Conservation (phyloP, 805 yeast species). For the Ogataea polymorpha region DNA sequence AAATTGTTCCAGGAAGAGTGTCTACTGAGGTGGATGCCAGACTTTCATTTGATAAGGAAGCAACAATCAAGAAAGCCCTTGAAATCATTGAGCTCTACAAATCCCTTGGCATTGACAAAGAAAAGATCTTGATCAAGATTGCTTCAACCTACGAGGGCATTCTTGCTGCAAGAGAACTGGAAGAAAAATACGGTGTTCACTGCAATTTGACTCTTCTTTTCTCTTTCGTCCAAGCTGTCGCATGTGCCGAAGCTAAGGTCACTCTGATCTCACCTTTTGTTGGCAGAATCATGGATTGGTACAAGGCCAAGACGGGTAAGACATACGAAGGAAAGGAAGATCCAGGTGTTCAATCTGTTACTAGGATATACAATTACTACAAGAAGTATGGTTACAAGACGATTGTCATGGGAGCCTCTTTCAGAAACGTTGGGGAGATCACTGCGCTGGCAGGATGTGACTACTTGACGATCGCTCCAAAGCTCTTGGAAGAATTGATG, state of each 20-base stretch:
- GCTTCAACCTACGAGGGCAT: constrained; percentile 99
- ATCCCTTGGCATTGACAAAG: constrained; percentile 80
- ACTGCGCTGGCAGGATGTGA: constrained; percentile 97
- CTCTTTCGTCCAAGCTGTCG: constrained; percentile 97
- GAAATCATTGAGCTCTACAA: constrained; percentile 86
- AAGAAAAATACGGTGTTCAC: constrained; percentile 86
- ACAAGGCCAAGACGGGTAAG: constrained; percentile 91
- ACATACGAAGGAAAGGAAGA: constrained; percentile 75
- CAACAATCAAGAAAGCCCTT: constrained; percentile 89
- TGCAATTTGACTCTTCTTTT: constrained; percentile 92
- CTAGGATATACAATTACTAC: constrained; percentile 91
- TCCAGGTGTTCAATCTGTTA: constrained; percentile 95
- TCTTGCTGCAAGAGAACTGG: constrained; percentile 96
- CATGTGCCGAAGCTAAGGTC: constrained; percentile 96
- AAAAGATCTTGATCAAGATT: constrained; percentile 89
- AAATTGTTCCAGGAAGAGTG: constrained; percentile 97
- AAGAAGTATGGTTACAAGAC: constrained; percentile 95
- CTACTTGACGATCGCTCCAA: constrained; percentile 92
- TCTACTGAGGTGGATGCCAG: constrained; percentile 99
- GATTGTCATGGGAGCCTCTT: constrained; percentile 99
- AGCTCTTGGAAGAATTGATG: constrained; percentile 80
- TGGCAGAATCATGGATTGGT: constrained; percentile 98
- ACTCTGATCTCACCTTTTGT: constrained; percentile 98
- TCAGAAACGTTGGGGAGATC: constrained; percentile 96
- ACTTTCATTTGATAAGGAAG: constrained; percentile 92